These are phyloP conservation scores for Solanum hybrid DNA, from an alignment of 305 asterid genomes.

Conservation along the genomic window DNA sequence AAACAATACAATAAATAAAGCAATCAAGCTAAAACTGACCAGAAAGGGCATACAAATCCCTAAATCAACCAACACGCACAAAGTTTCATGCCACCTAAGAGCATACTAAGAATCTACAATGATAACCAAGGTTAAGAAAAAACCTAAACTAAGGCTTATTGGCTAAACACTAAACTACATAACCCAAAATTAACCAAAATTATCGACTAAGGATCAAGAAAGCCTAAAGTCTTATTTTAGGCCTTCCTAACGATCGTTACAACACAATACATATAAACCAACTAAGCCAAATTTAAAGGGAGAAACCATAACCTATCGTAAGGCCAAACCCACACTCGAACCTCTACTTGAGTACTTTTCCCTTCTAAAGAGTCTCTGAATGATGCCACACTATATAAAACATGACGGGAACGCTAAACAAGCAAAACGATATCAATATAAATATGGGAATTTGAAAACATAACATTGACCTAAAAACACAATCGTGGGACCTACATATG, in stretches of 20 bases:
- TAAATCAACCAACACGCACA: neutral
- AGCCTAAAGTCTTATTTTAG: neutral
- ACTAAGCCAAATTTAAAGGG: neutral
- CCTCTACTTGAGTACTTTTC: neutral
- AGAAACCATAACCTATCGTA: neutral
- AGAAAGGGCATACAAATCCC: neutral
- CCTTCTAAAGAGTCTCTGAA: neutral
- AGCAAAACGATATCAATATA: neutral
- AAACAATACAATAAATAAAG: neutral
- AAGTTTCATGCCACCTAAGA: neutral
- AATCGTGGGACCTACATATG: neutral
- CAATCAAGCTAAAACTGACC: neutral
- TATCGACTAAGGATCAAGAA: neutral
- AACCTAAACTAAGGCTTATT: neutral
- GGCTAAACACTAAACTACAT: neutral
- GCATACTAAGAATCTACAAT: neutral
- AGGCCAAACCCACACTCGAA: neutral
- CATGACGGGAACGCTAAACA: neutral
- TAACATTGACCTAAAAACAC: neutral
- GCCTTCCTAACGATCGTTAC: neutral
- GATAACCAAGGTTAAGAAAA: neutral
- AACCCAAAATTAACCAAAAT: neutral
- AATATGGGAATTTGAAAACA: neutral
- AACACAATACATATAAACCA: neutral
- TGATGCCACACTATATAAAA: neutral